Evolutionary conservation across 305 asterid genomes (phyloP).

Genomic region (Rubia peregrina): DNA sequence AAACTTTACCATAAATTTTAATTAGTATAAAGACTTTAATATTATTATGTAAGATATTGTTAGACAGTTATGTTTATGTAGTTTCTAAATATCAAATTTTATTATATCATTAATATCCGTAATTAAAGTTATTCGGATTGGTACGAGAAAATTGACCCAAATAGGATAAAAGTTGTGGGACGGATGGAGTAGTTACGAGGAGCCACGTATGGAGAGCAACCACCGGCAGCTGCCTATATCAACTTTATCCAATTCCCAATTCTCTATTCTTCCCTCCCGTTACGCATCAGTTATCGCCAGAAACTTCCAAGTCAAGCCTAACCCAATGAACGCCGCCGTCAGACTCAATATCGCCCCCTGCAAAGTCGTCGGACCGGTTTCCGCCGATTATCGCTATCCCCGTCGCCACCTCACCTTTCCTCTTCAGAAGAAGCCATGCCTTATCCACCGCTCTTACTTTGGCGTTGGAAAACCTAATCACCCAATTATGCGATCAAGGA

Average conservation of each 20-base stretch:
- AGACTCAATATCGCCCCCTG: not conserved
- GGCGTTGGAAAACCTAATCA: not conserved
- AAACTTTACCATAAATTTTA: too few relatives aligned
- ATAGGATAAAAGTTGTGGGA: too few relatives aligned
- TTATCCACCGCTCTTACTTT: not conserved
- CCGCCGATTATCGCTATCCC: not conserved
- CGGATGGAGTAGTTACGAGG: not conserved
- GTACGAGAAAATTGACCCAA: too few relatives aligned
- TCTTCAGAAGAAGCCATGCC: not conserved
- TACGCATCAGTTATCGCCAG: not conserved
- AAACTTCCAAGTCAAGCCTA: not conserved
- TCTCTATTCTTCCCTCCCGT: not conserved
- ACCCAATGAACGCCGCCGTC: not conserved
- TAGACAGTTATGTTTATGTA: too few relatives aligned
- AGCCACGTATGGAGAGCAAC: not conserved
- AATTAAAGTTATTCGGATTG: too few relatives aligned
- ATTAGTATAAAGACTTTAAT: too few relatives aligned
- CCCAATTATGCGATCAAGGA: not conserved
- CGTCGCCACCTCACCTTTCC: not conserved
- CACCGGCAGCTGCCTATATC: conserved; percentile 1
- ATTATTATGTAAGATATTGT: too few relatives aligned
- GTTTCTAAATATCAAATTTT: too few relatives aligned
- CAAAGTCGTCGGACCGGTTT: not conserved
- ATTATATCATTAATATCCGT: too few relatives aligned
- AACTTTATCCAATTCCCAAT: not conserved